These are phyloP conservation scores for Coemansia sp. DNA, from an alignment of 192 early-diverging fungal genomes.

Conservation along the genomic window DNA sequence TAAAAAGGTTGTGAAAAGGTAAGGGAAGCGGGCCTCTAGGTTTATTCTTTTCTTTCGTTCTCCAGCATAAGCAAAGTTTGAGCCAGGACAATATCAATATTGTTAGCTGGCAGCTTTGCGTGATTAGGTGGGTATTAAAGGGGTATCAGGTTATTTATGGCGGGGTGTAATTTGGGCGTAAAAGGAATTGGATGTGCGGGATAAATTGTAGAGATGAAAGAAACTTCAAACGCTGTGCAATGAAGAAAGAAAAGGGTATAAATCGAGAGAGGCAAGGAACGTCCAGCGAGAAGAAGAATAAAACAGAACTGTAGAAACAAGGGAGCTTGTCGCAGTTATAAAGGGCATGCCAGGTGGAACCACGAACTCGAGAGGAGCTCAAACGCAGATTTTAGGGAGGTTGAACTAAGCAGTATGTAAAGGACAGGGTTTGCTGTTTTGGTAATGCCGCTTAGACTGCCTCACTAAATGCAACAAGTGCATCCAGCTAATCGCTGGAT, in stretches of 20 bases:
- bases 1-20: background rate
- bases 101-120: background rate
- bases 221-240: background rate
- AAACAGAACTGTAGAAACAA: background rate
- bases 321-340: background rate
- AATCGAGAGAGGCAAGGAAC: constrained; percentile 5
- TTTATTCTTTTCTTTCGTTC: background rate
- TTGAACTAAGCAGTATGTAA: background rate
- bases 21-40: background rate
- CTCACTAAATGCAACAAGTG: background rate
- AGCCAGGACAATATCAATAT: background rate
- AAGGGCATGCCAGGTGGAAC: background rate
- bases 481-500: background rate
- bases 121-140: background rate
- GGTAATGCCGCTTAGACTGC: background rate
- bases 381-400: background rate
- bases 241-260: constrained; percentile 6
- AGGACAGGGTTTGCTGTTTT: background rate
- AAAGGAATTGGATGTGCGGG: background rate
- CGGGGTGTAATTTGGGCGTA: background rate
- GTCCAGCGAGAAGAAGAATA: background rate
- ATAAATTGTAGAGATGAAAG: background rate
- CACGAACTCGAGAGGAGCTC: background rate
- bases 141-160: background rate
- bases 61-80: background rate